Conservation (phyloP, 192 early-diverging fungal species). For the Umbelopsis vinacea region DNA sequence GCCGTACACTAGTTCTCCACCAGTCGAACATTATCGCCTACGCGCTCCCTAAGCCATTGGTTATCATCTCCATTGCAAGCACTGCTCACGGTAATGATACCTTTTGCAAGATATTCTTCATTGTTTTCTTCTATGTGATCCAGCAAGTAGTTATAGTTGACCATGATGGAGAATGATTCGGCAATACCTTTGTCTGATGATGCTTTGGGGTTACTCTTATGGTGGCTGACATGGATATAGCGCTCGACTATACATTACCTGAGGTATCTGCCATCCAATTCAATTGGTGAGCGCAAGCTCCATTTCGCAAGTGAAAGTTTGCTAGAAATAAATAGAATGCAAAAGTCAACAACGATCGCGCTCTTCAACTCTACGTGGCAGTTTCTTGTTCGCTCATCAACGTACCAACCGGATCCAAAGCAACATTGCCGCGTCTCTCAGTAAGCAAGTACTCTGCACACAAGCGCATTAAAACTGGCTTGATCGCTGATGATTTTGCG, state of each 20-base stretch:
- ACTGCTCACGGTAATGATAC: conserved; percentile 58
- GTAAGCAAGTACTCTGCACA: conserved; percentile 60
- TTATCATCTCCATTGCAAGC: background rate
- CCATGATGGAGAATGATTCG: conserved; percentile 93
- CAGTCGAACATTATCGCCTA: background rate
- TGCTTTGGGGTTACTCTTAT: too few relatives aligned
- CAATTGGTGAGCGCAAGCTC: conserved; percentile 83
- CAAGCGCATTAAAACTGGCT: conserved; percentile 65
- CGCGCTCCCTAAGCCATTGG: background rate
- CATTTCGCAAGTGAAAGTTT: conserved; percentile 96
- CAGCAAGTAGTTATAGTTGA: conserved; percentile 89
- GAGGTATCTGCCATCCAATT: conserved; percentile 92
- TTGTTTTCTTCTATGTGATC: conserved; percentile 83
- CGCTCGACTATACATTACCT: conserved; percentile 29
- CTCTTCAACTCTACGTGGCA: background rate
- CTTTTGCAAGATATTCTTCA: conserved; percentile 67
- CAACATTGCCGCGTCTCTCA: conserved; percentile 68
- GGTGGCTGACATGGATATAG: too few relatives aligned
- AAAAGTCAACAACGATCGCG: background rate
- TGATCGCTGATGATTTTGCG: conserved; percentile 37
- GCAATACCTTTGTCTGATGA: conserved; percentile 68
- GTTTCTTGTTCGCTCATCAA: conserved; percentile 49
- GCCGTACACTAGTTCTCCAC: background rate
- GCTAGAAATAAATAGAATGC: conserved; percentile 41
- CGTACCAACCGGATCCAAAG: conserved; percentile 86